Base-by-base conservation (phyloP, 805 yeast genomes). In the Saccharomycopsis capsularis region DNA sequence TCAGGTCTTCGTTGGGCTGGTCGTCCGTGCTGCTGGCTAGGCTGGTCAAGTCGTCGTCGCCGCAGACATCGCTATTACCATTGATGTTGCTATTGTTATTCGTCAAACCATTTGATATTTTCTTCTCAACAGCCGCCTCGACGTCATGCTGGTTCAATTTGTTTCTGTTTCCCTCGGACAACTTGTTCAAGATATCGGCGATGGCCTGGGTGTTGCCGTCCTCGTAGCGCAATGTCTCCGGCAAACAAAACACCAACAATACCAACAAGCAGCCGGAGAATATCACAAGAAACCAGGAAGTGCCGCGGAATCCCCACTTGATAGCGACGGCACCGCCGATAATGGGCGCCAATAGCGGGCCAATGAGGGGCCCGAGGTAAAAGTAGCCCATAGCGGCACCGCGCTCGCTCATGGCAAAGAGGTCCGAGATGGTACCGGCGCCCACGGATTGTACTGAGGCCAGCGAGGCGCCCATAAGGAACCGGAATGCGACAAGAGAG, bases 401-500 rank as follows among this genome's bases (percentile, higher is more conserved):
- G 59, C 95, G 71, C 56, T 81, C 76, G 30, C 78, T 75, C 5
- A 82, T 80, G 3, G 73, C 67, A 60, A 69, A 88, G 32, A 88
- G 60, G 59, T 88, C 96, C 19, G 85, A 75, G 18, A 87, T 81
- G 0, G 95, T 85, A 2, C 95, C 96, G 0, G 95, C 95, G 3
- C 95, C 95, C 25, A 87, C 87, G 18, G 90, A 77, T 61, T 88
- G 95, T 0, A 88, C 95, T 38, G 88, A 78, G 1, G 93, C 93
- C 1, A 90, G 82, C 52, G 82, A 76, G 0, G 88, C 95, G 47
- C 95, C 95, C 40, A 83, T 70, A 1, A 87, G 63, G 3, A 84
- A 75, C 56, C 96, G 70, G 48, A 87, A 75, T 1, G 76, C 79
- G 55, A 86, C 83, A 42, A 88, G 72, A 46, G 79, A 68, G 1